A percentile compares a stretch with the other conserved stretches of the same genome.
phyloP scores from a whole-genome alignment of 2,329 filamentous ascomycete species.

The Xylariaceae sp. region DNA sequence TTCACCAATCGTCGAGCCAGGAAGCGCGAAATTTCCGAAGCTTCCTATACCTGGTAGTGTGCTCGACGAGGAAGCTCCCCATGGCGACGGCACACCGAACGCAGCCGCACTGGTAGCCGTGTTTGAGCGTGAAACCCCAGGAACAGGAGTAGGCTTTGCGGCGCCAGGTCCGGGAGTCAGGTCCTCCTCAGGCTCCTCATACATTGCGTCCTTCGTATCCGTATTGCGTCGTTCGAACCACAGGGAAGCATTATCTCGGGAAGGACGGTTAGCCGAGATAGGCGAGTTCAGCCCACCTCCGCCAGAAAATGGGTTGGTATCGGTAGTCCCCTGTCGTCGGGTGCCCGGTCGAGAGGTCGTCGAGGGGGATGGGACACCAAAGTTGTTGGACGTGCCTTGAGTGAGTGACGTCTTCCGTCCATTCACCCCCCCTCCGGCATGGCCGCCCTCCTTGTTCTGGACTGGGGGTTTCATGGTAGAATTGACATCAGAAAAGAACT shows the following conservation, averaged over 20 bases:
- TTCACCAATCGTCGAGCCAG: conserved; percentile 55
- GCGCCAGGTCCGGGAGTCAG: conserved; percentile 26
- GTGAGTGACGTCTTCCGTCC: conserved; percentile 81
- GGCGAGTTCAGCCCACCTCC: conserved; percentile 52
- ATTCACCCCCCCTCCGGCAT: conserved; percentile 51
- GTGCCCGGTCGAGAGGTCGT: conserved; percentile 64
- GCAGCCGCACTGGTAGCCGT: conserved; percentile 42
- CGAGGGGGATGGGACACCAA: conserved; percentile 68
- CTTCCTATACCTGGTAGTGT: conserved; percentile 68
- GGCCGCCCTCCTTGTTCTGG: conserved; percentile 61
- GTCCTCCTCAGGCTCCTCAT: conserved; percentile 47
- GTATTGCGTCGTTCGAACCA: conserved; percentile 52
- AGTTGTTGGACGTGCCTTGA: conserved; percentile 58
- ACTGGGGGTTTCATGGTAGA: conserved; percentile 83
- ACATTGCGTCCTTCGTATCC: conserved; percentile 48
- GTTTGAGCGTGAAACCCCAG: conserved; percentile 48
- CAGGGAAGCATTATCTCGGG: conserved; percentile 56
- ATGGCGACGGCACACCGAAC: conserved; percentile 41
- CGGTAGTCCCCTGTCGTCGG: conserved; percentile 75
- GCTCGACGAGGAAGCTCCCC: conserved; percentile 39
- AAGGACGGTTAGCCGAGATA: conserved; percentile 51
- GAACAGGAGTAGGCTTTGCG: conserved; percentile 35
- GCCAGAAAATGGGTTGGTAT: conserved; percentile 57
- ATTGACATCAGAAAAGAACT: conserved; percentile 88
- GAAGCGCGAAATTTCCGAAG: conserved; percentile 85